Evolutionary conservation across 306 rosid genomes (phyloP), one percentile per base, ranked within the genome.

Genomic region (Quercus agrifolia): DNA sequence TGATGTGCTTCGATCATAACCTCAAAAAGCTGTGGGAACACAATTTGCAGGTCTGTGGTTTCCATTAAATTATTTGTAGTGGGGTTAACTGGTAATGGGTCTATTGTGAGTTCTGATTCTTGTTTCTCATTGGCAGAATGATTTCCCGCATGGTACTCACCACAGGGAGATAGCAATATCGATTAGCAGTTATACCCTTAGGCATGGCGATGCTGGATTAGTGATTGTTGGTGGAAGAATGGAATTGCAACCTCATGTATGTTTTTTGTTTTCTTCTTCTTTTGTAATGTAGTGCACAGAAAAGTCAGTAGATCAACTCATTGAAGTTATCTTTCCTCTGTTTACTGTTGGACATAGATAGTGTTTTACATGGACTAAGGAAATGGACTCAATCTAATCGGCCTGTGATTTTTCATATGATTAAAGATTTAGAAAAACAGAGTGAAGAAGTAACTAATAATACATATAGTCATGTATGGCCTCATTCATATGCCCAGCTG

Each of bases 1-100:
- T 96, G 21, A 90, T 96, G 99, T 96, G 99, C 83, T 96, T 93
- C 19, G 99, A 96, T 84, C 93, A 96, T 79, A 96, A 96, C 85
- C 96, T 91, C 79, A 87, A 85, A 11, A 93, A 89, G 91, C 83
- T 96, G 62, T 96, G 99, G 99, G 98, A 96, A 80, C 88, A 85
- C 59, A 93, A 89, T 85, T 86, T 96, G 83, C 99, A 96, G 98
- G 99, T 91, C 6, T 66, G 46, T 35, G 18, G 27, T 33, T 79
- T 72, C 77, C 56, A n/a, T 62, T 28, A 20, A 19, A 54, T 33
- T 33, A 19, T 64, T 25, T 77, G 70, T 56, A 71, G 58, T 18
- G 21, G 56, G 56, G 12, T 59, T 63, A 51, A 19, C 33, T 33
- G 70, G 18, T 49, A 66, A 28, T 68, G 14, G 54, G 54, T 69